These are phyloP conservation scores for Pulveroboletus ravenelii DNA, from an alignment of 768 basidiomycete species.

Conservation along the genomic window DNA sequence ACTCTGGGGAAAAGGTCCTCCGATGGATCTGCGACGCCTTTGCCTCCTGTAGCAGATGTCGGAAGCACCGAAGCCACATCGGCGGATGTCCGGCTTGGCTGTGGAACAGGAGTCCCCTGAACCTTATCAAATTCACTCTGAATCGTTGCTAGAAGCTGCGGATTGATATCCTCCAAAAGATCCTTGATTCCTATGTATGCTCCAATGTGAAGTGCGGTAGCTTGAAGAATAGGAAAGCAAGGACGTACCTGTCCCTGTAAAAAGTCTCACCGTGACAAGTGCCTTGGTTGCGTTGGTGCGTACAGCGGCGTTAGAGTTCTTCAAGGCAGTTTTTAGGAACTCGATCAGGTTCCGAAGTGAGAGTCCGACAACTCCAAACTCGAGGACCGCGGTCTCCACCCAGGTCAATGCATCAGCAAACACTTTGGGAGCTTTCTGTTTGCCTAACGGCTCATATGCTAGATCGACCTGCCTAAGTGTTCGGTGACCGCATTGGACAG, in stretches of 20 bases:
- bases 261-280: slow-evolving; percentile 85
- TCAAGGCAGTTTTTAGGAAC: slow-evolving; percentile 79
- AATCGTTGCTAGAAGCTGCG: slow-evolving; percentile 89
- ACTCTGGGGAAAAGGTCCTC: slow-evolving; percentile 96
- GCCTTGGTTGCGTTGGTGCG: slow-evolving; percentile 91
- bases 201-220: neutral
- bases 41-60: slow-evolving; percentile 37
- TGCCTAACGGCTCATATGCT: slow-evolving; percentile 92
- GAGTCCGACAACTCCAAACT: slow-evolving; percentile 89
- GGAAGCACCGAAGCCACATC: slow-evolving; percentile 60
- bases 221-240: neutral
- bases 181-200: slow-evolving; percentile 75
- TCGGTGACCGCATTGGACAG: slow-evolving; percentile 5
- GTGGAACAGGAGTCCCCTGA: slow-evolving; percentile 69
- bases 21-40: slow-evolving; percentile 58
- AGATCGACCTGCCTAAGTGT: slow-evolving; percentile 14
- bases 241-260: slow-evolving; percentile 77
- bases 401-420: slow-evolving; percentile 86
- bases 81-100: slow-evolving; percentile 69
- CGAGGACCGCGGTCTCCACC: slow-evolving; percentile 79
- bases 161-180: slow-evolving; percentile 90
- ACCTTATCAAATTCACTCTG: slow-evolving; percentile 90
- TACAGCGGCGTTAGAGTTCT: slow-evolving; percentile 92
- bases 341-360: slow-evolving; percentile 82
- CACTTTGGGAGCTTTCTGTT: slow-evolving; percentile 97